Evolutionary conservation across 768 basidiomycete genomes (phyloP), one percentile per base, ranked within the genome.

Genomic region (Mycena chlorophos): DNA sequence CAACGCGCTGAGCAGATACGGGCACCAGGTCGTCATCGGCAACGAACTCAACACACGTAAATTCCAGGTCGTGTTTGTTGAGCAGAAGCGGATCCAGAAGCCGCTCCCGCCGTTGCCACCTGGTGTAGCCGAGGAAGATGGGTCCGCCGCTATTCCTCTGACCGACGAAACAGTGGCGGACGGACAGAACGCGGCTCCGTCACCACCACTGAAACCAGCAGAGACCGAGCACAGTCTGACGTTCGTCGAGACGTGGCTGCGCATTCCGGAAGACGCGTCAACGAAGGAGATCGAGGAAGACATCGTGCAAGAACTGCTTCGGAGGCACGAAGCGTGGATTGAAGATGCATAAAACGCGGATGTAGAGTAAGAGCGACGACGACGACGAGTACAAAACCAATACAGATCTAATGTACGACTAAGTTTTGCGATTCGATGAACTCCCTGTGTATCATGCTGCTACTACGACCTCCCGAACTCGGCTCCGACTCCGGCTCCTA

Each of bases 11-110:
- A 87, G 93, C 56, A 84, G 95, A 23, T 99, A 98, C 70, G 94
- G 95, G 1, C 97, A 98, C 69, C 95, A 98, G 68, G 86, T 97
- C 26, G 97, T 99, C 51, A 92, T 99, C 58, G 97, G 93, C 19
- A 99, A 99, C 70, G 89, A 94, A 57, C 84, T 99, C n/a, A 83
- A 94, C 66, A 81, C 83, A 31, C 84, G 97, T 50, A 99, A 99
- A 70, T 82, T 82, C 59, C 89, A 94, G 68, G 96, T 99, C 52
- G 91, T 96, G 4, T 89, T 98, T 65, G 88, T 99, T 27, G 89
- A 90, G 19, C 84, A 73, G 39, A 77, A 73, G 49, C 61, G 43
- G 48, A n/a, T n/a, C n/a, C n/a, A n/a, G n/a, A 62, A 62, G 48
- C 60, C 60, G 25, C 25, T 62, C 48, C 60, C 60, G 42, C 60